Conservation (phyloP, 2,329 filamentous ascomycete genomes). For the Diplodia sapinea region DNA sequence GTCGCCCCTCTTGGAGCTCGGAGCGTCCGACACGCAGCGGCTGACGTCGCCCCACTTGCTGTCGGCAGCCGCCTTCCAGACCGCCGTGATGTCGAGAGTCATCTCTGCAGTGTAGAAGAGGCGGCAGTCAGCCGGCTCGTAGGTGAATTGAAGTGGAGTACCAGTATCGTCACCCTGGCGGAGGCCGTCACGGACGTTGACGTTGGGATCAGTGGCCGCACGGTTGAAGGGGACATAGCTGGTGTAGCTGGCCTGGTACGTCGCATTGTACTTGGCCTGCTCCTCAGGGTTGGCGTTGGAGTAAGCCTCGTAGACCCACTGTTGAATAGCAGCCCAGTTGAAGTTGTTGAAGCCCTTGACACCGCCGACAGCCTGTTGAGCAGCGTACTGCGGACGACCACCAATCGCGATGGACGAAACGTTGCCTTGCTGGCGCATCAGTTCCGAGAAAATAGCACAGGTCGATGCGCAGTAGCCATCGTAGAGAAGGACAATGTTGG, state of each 20-base stretch:
- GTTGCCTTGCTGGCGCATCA: constrained; percentile 59
- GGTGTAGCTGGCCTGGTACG: constrained; percentile 41
- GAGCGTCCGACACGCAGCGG: constrained; percentile 41
- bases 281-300: constrained; percentile 32
- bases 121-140: constrained; percentile 49
- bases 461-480: constrained; percentile 66
- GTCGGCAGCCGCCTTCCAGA: constrained; percentile 50
- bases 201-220: constrained; percentile 34
- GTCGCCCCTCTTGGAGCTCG: constrained; percentile 5
- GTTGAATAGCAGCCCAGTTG: constrained; percentile 43
- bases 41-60: constrained; percentile 42
- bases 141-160: constrained; percentile 47
- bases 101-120: constrained; percentile 51
- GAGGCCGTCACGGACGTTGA: constrained; percentile 48
- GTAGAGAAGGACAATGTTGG: constrained; percentile 59
- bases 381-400: constrained; percentile 53
- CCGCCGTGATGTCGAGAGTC: constrained; percentile 46
- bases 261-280: constrained; percentile 38
- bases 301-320: constrained; percentile 37
- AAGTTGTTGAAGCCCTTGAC: constrained; percentile 57
- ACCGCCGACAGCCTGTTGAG: constrained; percentile 62
- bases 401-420: constrained; percentile 62
- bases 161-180: constrained; percentile 41
- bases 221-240: constrained; percentile 40
- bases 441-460: constrained; percentile 63